Evolutionary conservation across 2,329 filamentous ascomycete genomes (phyloP), one percentile per base, ranked within the genome.

Genomic region (Cladophialophora yegresii): DNA sequence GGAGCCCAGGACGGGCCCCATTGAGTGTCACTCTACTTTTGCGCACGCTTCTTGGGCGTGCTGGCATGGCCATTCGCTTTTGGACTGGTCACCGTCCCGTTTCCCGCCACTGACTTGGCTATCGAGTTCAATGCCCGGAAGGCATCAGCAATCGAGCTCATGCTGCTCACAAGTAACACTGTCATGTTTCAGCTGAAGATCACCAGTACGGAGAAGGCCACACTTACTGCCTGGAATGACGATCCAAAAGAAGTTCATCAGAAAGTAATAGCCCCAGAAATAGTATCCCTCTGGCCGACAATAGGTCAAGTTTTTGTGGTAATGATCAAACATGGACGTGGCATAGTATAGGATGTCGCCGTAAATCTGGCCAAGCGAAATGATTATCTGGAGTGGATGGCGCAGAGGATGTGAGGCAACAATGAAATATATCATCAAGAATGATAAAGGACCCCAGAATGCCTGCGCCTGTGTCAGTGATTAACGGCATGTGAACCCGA

Each of bases 241-340:
- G 61, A 88, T 87, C 86, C 86, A 89, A 73, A 88, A 84, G 58
- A 82, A 81, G 71, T 89, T 89, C 85, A 88, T 87, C 33, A 85
- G 75, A 62, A 88, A 82, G 73, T 86, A 89, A 74, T 89, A 89
- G 47, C 83, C 78, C 85, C 85, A 89, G 74, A 85, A 88, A 74
- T 88, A 89, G 67, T 84, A 84, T 4, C 80, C 77, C 74, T 89
- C 86, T 0, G 86, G 86, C 63, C 86, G 78, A 68, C 82, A 86
- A 73, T 88, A 87, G 10, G 79, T 77, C 22, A 83, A 72, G 9
- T 80, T 79, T 66, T 83, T 77, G 61, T 81, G 77, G 69, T 82
- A 83, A 70, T 86, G 80, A 72, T 89, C 85, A 72, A 86, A 86
- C 68, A 85, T 75, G 71, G 84, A 84, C 0, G 86, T 88, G 0